Evolutionary conservation across 2,329 filamentous ascomycete species (phyloP), one percentile per base, ranked within the genome.

Genomic region (Calonectria henricotiae): DNA sequence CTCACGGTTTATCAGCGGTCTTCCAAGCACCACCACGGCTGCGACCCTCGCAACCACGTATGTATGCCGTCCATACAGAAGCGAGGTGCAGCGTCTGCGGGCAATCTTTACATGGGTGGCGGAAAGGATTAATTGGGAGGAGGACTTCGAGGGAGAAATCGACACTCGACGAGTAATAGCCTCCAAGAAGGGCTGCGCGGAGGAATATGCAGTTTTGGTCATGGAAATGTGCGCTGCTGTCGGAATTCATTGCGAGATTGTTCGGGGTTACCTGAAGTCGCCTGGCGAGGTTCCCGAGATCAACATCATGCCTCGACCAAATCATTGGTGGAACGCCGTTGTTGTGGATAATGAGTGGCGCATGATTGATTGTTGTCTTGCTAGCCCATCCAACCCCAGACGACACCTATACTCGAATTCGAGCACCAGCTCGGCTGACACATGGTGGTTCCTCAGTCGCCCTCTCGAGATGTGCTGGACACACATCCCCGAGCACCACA

Each of bases 281-380:
- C 96, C 96, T 0, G 96, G 96, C 0, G 96, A 98, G 77, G 85
- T 92, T 8, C 86, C 93, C 1, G 95, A 98, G 76, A 86, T 95
- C 49, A 93, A 93, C 71, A 92, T 92, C 68, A 90, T 96, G 81
- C 94, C 94, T n/a, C 90, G 92, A 35, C 89, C 96, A 0, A 99
- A 99, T 78, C 96, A 99, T 83, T 98, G 93, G 91, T 99, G 96
- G 96, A 99, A 99, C 76, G 92, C 94, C 0, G 94, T 98, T 20
- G 85, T 98, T 41, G 91, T 98, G 9, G 96, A 99, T 81, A 92
- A 93, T 25, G 95, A 98, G 83, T 99, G 96, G 96, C 93, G 96
- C 62, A 93, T 98, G 74, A 94, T 99, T 85, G 96, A 99, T 81
- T 96, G 94, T 80, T 97, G 94, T 41, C 86, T 99, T 58, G 95